phyloP scores from a whole-genome alignment of 1,139 yeast genomes.

The Geotrichum fermentans region DNA sequence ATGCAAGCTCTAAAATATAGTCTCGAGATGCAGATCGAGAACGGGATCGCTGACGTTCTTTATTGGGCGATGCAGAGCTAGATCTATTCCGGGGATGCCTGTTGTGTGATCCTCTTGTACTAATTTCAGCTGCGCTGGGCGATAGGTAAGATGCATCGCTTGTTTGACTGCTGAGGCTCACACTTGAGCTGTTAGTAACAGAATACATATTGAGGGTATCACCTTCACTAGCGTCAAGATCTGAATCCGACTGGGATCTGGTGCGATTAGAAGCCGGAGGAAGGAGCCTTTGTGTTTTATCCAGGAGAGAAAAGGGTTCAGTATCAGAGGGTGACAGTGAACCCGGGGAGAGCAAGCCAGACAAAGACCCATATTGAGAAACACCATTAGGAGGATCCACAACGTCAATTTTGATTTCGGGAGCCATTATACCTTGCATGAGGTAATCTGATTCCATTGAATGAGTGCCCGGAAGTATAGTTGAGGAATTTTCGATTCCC shows the following conservation, averaged over 20 bases:
- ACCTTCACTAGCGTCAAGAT: conserved; percentile 11
- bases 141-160: conserved; percentile 14
- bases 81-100: conserved; percentile 12
- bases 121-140: conserved; percentile 7
- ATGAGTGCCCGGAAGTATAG: too few species aligned
- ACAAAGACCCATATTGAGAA: conserved; percentile 9
- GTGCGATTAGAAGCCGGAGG: conserved; percentile 23
- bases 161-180: conserved; percentile 10
- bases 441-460: too few species aligned
- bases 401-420: conserved; percentile 21
- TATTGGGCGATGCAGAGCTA: conserved; percentile 10
- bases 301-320: conserved; percentile 13
- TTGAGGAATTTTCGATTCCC: too few species aligned
- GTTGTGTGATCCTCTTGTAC: conserved; percentile 9
- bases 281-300: not conserved
- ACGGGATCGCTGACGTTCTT: conserved; percentile 27
- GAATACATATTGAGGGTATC: conserved; percentile 7
- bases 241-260: conserved; percentile 29
- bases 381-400: conserved; percentile 6
- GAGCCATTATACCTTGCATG: conserved; percentile 6
- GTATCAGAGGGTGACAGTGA: conserved; percentile 15
- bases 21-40: conserved; percentile 31
- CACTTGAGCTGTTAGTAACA: conserved; percentile 8
- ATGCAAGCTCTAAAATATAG: conserved; percentile 36
- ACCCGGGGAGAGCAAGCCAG: conserved; percentile 2